phyloP scores from a whole-genome alignment of 2,329 filamentous ascomycete genomes.

The Talaromyces marneffei region DNA sequence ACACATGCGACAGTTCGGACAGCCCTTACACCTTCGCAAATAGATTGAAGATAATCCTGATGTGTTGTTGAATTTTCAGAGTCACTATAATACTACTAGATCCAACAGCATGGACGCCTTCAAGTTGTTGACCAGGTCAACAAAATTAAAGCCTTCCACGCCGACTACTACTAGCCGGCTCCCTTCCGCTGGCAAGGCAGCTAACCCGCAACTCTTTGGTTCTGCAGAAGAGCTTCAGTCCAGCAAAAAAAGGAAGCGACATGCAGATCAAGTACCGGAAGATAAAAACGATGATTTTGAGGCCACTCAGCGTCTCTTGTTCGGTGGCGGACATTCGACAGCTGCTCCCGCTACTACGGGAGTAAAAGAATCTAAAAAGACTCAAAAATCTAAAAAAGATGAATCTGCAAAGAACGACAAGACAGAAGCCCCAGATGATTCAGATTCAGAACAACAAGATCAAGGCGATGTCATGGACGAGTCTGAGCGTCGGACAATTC shows the following conservation, averaged over 20 bases:
- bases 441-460: constrained; percentile 20
- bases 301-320: constrained; percentile 32
- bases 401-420: background rate
- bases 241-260: constrained; percentile 35
- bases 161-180: constrained; percentile 25
- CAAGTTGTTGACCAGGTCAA: constrained; percentile 41
- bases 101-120: constrained; percentile 40
- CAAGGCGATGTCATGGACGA: constrained; percentile 48
- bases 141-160: constrained; percentile 35
- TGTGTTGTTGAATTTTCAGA: background rate
- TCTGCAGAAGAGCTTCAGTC: constrained; percentile 24
- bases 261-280: constrained; percentile 18
- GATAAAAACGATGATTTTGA: constrained; percentile 21
- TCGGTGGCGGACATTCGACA: constrained; percentile 23
- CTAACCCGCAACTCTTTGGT: constrained; percentile 35
- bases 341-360: background rate
- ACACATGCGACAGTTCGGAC: background rate
- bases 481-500: constrained; percentile 65
- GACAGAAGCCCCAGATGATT: constrained; percentile 16
- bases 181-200: constrained; percentile 37
- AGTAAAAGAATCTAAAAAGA: constrained; percentile 16
- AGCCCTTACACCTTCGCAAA: no score
- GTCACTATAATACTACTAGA: no score
- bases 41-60: no score
- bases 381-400: constrained; percentile 16